Evolutionary conservation across 495 filamentous ascomycete species (phyloP).

Genomic region (Lasiosphaeria ovina): DNA sequence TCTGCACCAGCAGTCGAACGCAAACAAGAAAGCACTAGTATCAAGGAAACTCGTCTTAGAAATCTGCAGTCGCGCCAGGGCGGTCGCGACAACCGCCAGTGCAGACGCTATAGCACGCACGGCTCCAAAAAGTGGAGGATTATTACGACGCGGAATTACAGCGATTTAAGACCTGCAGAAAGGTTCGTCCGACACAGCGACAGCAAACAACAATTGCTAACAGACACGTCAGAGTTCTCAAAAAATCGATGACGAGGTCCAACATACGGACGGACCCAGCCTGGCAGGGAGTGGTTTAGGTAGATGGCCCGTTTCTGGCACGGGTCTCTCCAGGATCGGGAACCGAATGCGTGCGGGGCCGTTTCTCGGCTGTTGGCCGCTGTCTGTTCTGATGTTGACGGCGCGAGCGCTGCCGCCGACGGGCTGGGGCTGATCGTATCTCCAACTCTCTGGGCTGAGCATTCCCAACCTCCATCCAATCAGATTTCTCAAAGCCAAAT

Average conservation of each 20-base stretch:
- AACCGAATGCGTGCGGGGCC: too few species aligned
- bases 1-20: slow-evolving; percentile 4
- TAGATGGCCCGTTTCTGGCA: too few species aligned
- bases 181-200: slow-evolving; percentile 3
- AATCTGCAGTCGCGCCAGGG: neutral
- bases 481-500: slow-evolving; percentile 97
- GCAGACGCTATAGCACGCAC: slow-evolving; percentile 3
- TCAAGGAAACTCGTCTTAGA: slow-evolving; percentile 2
- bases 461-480: slow-evolving; percentile 99
- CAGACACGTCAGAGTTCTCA: slow-evolving; percentile 1
- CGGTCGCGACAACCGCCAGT: slow-evolving; percentile 1
- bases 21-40: slow-evolving; percentile 1
- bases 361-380: too few species aligned
- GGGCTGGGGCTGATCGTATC: too few species aligned
- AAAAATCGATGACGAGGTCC: slow-evolving; percentile 2
- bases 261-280: slow-evolving; percentile 1
- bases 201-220: slow-evolving; percentile 4
- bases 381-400: too few species aligned
- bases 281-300: neutral
- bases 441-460: too few species aligned
- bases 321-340: too few species aligned
- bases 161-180: slow-evolving; percentile 3
- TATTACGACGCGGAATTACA: slow-evolving; percentile 1
- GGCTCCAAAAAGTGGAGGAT: slow-evolving; percentile 2
- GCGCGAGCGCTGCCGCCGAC: too few species aligned